A percentile compares a stretch with the other conserved stretches of the same genome.
These are phyloP conservation scores for Solanum virginianum DNA, from an alignment of 257 asterid species.

Conservation along the genomic window DNA sequence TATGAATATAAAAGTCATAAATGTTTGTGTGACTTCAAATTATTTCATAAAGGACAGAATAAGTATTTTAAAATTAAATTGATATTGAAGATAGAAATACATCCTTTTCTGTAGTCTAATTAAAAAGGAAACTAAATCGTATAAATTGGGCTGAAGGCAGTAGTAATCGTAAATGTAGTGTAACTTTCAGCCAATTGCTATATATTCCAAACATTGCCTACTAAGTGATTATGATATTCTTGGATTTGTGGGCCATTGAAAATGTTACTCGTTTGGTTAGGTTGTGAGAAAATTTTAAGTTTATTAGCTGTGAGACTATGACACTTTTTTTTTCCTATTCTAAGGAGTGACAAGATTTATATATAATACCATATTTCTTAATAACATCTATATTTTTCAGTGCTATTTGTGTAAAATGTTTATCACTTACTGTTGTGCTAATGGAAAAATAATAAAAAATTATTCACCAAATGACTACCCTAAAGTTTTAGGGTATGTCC, in stretches of 20 bases:
- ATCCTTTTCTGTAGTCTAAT: too few species aligned
- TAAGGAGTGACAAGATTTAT: background rate
- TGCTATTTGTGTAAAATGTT: background rate
- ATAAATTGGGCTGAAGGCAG: too few species aligned
- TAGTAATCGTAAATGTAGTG: background rate
- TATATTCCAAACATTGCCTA: background rate
- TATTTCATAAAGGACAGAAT: too few species aligned
- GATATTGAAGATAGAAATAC: too few species aligned
- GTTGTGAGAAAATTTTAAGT: background rate
- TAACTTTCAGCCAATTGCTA: background rate
- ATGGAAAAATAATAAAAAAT: background rate
- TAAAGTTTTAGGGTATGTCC: too few species aligned
- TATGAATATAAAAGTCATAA: too few species aligned
- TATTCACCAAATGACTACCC: too few species aligned
- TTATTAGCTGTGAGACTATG: background rate
- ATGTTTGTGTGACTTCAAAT: too few species aligned
- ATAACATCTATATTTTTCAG: background rate
- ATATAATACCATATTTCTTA: background rate
- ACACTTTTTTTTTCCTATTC: background rate
- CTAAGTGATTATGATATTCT: background rate
- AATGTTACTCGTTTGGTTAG: background rate
- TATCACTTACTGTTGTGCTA: background rate
- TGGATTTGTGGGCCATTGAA: constrained; percentile 1
- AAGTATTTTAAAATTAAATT: too few species aligned
- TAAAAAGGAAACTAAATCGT: too few species aligned